These are phyloP conservation scores for Cordyceps fumosorosea DNA, from an alignment of 2,329 filamentous ascomycete species.

Conservation along the genomic window DNA sequence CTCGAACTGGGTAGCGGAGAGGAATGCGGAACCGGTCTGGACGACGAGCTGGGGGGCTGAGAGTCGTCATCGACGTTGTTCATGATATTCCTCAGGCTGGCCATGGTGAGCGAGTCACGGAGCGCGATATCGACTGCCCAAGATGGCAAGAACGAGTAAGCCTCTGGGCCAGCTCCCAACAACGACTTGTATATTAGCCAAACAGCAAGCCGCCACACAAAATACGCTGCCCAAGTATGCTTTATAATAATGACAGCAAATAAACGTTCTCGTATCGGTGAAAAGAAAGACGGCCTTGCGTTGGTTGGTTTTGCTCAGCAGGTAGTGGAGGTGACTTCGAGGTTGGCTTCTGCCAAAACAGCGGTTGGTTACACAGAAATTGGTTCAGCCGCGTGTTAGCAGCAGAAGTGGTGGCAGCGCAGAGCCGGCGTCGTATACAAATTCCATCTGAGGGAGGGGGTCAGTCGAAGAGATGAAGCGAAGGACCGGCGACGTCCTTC, in stretches of 20 bases:
- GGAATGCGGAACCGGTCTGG: not conserved
- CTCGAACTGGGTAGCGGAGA: conserved; percentile 20
- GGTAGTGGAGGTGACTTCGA: not conserved
- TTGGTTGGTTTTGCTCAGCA: not conserved
- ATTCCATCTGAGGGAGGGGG: not conserved
- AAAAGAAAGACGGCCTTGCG: not conserved
- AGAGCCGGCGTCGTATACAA: not conserved
- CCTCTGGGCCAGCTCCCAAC: conserved; percentile 2
- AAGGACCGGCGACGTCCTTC: not conserved
- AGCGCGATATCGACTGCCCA: conserved; percentile 21
- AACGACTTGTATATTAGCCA: not conserved
- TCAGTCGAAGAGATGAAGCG: not conserved
- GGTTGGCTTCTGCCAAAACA: conserved; percentile 5
- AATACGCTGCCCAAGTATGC: not conserved
- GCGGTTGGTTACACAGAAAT: conserved; percentile 3
- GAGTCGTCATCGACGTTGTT: conserved; percentile 45
- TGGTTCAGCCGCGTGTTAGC: conserved; percentile 12
- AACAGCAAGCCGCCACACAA: not conserved
- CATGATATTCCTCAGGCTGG: conserved; percentile 51
- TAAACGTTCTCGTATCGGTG: not conserved
- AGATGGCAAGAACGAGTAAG: conserved; percentile 20
- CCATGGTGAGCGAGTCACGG: conserved; percentile 41
- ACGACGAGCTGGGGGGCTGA: conserved; percentile 17
- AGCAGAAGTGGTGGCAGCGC: not conserved
- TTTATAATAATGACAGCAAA: not conserved